These are phyloP conservation scores for Scedosporium aurantiacum DNA, from an alignment of 2,329 filamentous ascomycete species.

Conservation along the genomic window DNA sequence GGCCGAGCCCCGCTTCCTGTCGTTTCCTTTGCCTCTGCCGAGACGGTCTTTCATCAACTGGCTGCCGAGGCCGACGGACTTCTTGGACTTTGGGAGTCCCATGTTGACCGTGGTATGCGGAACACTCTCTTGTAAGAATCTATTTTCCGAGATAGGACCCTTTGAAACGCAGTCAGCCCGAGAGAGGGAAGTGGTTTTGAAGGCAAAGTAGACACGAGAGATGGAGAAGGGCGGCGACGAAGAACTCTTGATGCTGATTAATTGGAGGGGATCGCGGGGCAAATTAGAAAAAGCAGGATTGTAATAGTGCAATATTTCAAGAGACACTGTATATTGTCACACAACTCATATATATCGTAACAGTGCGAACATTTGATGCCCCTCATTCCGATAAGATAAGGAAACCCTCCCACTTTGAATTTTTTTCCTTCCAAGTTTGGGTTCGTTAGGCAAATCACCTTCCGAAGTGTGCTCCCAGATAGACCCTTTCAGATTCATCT, in stretches of 20 bases:
- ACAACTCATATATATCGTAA: neutral
- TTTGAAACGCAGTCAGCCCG: neutral
- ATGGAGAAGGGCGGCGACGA: neutral
- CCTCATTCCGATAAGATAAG: conserved; percentile 11
- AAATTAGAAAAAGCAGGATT: neutral
- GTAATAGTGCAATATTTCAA: neutral
- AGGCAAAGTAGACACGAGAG: neutral
- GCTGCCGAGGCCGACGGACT: conserved; percentile 88
- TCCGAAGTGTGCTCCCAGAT: neutral
- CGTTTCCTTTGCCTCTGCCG: conserved; percentile 77
- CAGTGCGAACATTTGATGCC: neutral
- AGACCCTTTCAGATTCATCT: neutral
- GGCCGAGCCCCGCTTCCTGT: conserved; percentile 58
- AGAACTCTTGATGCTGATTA: neutral
- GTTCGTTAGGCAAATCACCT: neutral
- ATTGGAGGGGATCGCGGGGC: conserved; percentile 4
- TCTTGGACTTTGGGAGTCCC: conserved; percentile 79
- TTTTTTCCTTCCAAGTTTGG: conserved; percentile 8
- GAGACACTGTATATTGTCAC: neutral
- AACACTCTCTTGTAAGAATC: neutral
- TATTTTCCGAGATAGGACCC: neutral
- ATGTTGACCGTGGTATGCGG: conserved; percentile 27
- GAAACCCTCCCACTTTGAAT: conserved; percentile 7
- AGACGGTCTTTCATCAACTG: conserved; percentile 98
- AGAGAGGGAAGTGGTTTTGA: neutral